Percentiles rank a stretch among this genome's conserved stretches.
These are phyloP conservation scores for Buxus sempervirens DNA, from an alignment of 164 flowering plant genomes.

Conservation along the genomic window DNA sequence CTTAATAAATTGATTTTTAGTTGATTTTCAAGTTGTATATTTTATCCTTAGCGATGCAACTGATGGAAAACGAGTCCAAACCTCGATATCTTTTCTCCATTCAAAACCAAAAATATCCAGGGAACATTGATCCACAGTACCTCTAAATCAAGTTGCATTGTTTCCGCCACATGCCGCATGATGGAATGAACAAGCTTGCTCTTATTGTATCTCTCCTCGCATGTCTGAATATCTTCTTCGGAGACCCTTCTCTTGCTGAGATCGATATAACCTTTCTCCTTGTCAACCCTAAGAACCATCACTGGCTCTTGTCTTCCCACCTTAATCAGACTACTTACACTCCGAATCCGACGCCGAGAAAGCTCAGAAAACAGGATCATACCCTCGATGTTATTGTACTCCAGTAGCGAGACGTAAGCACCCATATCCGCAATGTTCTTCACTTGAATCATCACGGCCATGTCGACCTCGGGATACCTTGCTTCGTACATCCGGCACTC, in stretches of 20 bases:
- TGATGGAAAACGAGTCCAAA: background rate
- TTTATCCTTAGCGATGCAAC: background rate
- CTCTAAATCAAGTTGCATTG: conserved; percentile 74
- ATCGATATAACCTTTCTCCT: conserved; percentile 90
- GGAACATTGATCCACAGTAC: conserved; percentile 19
- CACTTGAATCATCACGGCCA: conserved; percentile 95
- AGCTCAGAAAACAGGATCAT: conserved; percentile 95
- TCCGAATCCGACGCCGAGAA: conserved; percentile 92
- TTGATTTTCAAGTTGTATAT: background rate
- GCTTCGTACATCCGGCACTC: conserved; percentile 98
- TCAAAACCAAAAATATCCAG: background rate
- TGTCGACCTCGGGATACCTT: conserved; percentile 85
- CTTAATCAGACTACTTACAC: conserved; percentile 78
- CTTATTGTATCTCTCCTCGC: conserved; percentile 93
- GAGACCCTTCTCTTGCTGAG: conserved; percentile 85
- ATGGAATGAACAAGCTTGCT: conserved; percentile 97
- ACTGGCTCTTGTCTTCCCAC: conserved; percentile 95
- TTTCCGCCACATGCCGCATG: conserved; percentile 96
- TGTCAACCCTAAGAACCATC: conserved; percentile 89
- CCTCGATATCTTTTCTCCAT: background rate
- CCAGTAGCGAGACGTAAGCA: conserved; percentile 85
- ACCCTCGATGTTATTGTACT: conserved; percentile 96
- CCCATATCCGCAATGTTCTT: conserved; percentile 93
- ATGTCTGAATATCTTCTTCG: conserved; percentile 76
- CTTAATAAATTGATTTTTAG: too few relatives aligned